These are phyloP conservation scores for Starmera caribaea DNA, from an alignment of 805 yeast species.

Conservation along the genomic window DNA sequence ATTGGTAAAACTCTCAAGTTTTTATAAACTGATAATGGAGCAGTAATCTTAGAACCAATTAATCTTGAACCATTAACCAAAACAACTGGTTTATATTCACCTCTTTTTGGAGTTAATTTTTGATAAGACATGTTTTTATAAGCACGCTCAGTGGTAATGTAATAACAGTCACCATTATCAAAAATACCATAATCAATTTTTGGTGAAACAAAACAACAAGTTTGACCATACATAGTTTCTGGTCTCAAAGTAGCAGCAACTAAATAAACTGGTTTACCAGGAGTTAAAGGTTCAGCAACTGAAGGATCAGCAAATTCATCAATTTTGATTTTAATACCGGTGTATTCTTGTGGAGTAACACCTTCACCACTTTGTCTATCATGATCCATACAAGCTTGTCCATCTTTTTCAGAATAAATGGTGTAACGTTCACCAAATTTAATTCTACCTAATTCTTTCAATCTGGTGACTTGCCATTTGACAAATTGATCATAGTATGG, in stretches of 20 bases:
- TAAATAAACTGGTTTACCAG: constrained; percentile 59
- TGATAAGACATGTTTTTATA: constrained; percentile 97
- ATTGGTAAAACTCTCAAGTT: constrained; percentile 84
- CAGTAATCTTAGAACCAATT: constrained; percentile 78
- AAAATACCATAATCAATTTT: constrained; percentile 87
- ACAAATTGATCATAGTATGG: constrained; percentile 92
- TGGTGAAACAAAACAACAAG: constrained; percentile 96
- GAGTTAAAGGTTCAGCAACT: constrained; percentile 26
- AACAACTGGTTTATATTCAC: constrained; percentile 53
- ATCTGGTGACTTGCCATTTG: constrained; percentile 91
- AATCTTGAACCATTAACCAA: constrained; percentile 60
- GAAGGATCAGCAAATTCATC: constrained; percentile 42
- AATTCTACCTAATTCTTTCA: constrained; percentile 80
- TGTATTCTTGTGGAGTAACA: constrained; percentile 92
- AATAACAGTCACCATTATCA: constrained; percentile 70
- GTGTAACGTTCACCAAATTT: constrained; percentile 98
- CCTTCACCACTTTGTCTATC: constrained; percentile 97
- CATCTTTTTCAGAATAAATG: constrained; percentile 94
- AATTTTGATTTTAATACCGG: constrained; percentile 82
- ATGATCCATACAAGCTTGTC: constrained; percentile 99
- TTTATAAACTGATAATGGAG: constrained; percentile 68
- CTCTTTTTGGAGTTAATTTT: constrained; percentile 84
- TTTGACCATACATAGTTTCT: constrained; percentile 98
- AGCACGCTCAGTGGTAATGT: constrained; percentile 87
- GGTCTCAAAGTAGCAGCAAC: constrained; percentile 98